Evolutionary conservation across 2,329 filamentous ascomycete genomes (phyloP), one percentile per base, ranked within the genome.

Genomic region (Paecilomyces formosus): DNA sequence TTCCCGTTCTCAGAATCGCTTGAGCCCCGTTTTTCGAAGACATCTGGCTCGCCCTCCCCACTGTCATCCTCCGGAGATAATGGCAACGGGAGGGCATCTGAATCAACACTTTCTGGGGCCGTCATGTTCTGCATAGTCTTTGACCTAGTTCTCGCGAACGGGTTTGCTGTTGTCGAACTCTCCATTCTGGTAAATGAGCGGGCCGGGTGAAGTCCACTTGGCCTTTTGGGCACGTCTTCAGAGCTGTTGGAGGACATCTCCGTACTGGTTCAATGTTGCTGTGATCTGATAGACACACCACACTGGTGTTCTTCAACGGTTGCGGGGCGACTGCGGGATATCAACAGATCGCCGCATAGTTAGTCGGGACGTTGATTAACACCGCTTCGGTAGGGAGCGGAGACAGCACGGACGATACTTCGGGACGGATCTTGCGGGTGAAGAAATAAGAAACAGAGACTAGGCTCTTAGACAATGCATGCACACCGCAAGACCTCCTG

Each of bases 1-100:
- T 70, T 69, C 13, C 64, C 67, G 49, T 64, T 64, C 12, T 65
- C 67, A 21, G 67, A 68, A 54, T 72, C 72, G 26, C 68, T 64
- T 13, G 74, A 70, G 28, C 67, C 64, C 56, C 66, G 65, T 63
- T 76, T 78, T 60, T 81, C 78, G 57, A 81, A 79, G 45, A 79
- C 64, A 65, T 79, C 78, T 1, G 66, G 66, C 21, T 64, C 63
- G 7, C 15, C 49, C 2, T 59, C 65, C 57, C 63, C 68, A 35
- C 65, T 68, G 24, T 66, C 65, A 56, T 62, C 61, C 54, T 64
- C 62, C 54, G 55, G 57, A 15, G 67, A 60, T 26, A 65, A 55
- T 3, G 65, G 57, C 49, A 66, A 53, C 26, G 66, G 62, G 26
- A 70, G 56, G 52, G 61, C 58, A 59, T 69, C 67, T 26, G 67